A percentile compares a stretch with the other conserved stretches of the same genome.
These are phyloP conservation scores for Cryphonectria naterciae DNA, from an alignment of 2,329 filamentous ascomycete species.

Conservation along the genomic window DNA sequence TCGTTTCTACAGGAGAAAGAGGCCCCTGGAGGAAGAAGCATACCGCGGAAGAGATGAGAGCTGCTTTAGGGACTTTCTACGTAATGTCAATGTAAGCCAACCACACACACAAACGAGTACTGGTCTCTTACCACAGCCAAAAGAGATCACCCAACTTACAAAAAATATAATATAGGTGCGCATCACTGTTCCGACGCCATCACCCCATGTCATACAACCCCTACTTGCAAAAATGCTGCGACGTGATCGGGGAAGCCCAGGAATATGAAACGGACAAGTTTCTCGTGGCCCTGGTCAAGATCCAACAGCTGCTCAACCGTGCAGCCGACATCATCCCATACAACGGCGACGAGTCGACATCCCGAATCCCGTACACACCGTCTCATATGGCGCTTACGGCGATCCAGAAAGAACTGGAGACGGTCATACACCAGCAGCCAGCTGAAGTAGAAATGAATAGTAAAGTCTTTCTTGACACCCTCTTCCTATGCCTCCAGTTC, in stretches of 20 bases:
- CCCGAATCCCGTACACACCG: conserved; percentile 33
- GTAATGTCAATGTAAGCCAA: conserved; percentile 39
- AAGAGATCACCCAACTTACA: not conserved
- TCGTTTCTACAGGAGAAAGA: conserved; percentile 31
- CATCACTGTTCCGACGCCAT: conserved; percentile 40
- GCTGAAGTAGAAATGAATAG: conserved; percentile 32
- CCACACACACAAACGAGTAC: not conserved
- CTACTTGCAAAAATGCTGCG: conserved; percentile 43
- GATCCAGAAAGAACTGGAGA: conserved; percentile 40
- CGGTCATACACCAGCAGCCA: conserved; percentile 27
- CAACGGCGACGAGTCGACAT: conserved; percentile 25
- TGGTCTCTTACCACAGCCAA: too few relatives aligned
- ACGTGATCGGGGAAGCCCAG: conserved; percentile 34
- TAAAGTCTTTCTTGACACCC: conserved; percentile 23
- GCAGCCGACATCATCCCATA: conserved; percentile 36
- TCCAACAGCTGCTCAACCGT: conserved; percentile 41
- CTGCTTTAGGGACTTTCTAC: conserved; percentile 47
- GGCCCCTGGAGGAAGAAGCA: conserved; percentile 32
- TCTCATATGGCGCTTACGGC: conserved; percentile 41
- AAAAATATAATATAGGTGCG: conserved; percentile 28
- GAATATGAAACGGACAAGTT: conserved; percentile 40
- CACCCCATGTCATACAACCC: conserved; percentile 38
- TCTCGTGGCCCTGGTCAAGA: conserved; percentile 39
- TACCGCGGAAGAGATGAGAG: conserved; percentile 43
- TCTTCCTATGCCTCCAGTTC: too few relatives aligned